These are phyloP conservation scores for Chalciporus pseudorubinellus DNA, from an alignment of 768 basidiomycete genomes.

Conservation along the genomic window DNA sequence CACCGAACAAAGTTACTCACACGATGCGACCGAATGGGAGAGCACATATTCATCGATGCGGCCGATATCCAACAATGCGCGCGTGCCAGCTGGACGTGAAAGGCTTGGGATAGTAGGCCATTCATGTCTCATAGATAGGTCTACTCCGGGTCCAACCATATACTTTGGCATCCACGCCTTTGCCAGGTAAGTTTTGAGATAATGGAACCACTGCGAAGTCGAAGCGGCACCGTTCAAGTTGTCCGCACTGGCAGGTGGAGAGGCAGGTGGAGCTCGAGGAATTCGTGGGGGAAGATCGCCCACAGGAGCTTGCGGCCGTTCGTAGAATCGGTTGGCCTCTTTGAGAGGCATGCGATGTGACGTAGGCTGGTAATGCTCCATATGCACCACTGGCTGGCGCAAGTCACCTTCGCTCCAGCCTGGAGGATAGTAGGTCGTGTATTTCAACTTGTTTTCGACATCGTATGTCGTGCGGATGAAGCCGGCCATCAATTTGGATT, in stretches of 20 bases:
- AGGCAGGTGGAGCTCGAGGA: not conserved
- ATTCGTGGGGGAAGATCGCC: not conserved
- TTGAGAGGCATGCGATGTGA: not conserved
- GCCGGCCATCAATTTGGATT: not conserved
- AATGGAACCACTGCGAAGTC: not conserved
- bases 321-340: not conserved
- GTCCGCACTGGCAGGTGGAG: no score
- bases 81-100: conserved; percentile 1
- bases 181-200: conserved; percentile 6
- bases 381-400: not conserved
- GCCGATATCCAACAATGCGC: conserved; percentile 1
- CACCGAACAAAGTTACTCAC: not conserved
- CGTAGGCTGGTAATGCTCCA: not conserved
- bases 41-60: conserved; percentile 4
- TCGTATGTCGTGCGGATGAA: conserved; percentile 10
- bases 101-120: conserved; percentile 9
- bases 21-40: not conserved
- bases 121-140: not conserved
- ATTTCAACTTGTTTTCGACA: conserved; percentile 3
- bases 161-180: conserved; percentile 14
- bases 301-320: not conserved
- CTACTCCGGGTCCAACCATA: not conserved
- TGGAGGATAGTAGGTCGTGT: conserved; percentile 7
- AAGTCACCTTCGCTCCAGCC: conserved; percentile 6
- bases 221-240: not conserved